Conservation (phyloP, 768 basidiomycete species). For the Grammothele lineata region DNA sequence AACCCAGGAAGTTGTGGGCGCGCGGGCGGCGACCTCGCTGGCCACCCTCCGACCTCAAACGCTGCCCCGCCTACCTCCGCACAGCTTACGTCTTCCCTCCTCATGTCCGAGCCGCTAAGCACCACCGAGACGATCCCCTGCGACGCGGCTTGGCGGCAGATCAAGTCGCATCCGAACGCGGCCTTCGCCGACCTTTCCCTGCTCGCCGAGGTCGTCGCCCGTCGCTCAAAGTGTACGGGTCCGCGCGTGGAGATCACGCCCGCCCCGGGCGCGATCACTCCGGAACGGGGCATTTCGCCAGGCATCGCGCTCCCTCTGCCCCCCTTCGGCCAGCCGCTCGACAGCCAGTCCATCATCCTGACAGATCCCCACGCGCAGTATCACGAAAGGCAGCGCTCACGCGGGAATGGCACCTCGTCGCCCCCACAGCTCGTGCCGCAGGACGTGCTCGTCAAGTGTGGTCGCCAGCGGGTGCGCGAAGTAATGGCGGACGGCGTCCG, state of each 20-base stretch:
- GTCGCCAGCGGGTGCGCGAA: slow-evolving; percentile 54
- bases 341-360: slow-evolving; percentile 40
- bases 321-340: slow-evolving; percentile 12
- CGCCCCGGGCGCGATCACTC: slow-evolving; percentile 43
- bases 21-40: neutral
- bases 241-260: slow-evolving; percentile 61
- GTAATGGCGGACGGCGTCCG: slow-evolving; percentile 71
- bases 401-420: slow-evolving; percentile 27
- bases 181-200: slow-evolving; percentile 79
- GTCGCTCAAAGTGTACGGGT: slow-evolving; percentile 72
- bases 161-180: slow-evolving; percentile 87
- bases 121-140: slow-evolving; percentile 62
- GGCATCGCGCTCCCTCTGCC: neutral
- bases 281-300: slow-evolving; percentile 42
- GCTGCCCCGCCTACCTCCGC: neutral
- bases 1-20: slow-evolving; percentile 24
- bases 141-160: slow-evolving; percentile 76
- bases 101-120: slow-evolving; percentile 13
- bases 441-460: slow-evolving; percentile 58
- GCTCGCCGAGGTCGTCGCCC: slow-evolving; percentile 86
- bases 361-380: slow-evolving; percentile 54
- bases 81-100: slow-evolving; percentile 11
- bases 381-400: slow-evolving; percentile 38
- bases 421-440: slow-evolving; percentile 56
- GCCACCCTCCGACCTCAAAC: neutral